Evolutionary conservation across 345 rosid genomes (phyloP), one percentile per base, ranked within the genome.

Genomic region (Schrenkiella parvula): DNA sequence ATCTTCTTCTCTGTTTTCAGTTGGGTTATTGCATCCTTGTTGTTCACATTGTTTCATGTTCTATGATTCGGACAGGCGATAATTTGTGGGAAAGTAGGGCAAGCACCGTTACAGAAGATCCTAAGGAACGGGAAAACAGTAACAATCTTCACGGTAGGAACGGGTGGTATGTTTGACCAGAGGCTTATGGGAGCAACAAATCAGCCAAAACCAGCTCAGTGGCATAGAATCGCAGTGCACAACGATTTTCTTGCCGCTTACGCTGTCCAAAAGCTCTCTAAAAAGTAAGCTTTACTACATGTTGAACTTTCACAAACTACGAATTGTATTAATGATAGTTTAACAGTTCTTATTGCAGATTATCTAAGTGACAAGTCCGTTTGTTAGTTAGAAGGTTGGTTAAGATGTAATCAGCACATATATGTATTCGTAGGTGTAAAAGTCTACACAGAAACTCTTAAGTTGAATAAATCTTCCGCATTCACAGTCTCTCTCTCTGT

Each of bases 211-310:
- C 97, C 97, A 71, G 92, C 85, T 70, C 99, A 91, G 68, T 91
- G 99, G 99, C 99, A 91, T 81, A 86, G 99, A 78, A 81, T 91
- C 71, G 98, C 92, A 25, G 95, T 95, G 75, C 99, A 95, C 63
- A 95, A 89, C 76, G 90, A 82, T 28, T 5, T 43, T 5, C 87
- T 95, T 32, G 98, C 92, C 63, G 80, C 87, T 72, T 91, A 88
- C 74, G 90, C 98, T 47, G 97, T 89, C 59, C 93, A 86, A 79
- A 83, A 91, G 72, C 80, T 95, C 56, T 77, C 82, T 47, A 91
- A 89, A 82, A 84, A 82, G 98, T 95, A 89, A 68, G 64, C 47
- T 23, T 18, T 14, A 13, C 4, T 73, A 19, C 43, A 15, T 17
- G 11, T 43, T 75, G 1, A 47, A 60, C 38, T n/a, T 38, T 59